Base-by-base conservation (phyloP, 768 basidiomycete genomes). In the Boletus vinaceobasis region DNA sequence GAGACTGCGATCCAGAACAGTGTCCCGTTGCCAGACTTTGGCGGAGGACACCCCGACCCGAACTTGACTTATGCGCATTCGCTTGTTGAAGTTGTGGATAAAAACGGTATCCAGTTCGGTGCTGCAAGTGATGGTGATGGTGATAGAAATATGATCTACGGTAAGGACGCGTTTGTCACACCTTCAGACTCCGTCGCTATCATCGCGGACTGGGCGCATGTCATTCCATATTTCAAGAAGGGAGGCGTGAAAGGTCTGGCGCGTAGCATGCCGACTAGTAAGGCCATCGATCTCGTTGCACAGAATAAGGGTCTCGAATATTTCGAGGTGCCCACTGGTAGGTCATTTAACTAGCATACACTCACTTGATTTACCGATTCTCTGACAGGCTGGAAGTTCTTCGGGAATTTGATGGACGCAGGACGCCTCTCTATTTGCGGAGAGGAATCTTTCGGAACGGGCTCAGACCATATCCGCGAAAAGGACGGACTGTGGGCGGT, bases 81-180 rank as follows among this genome's bases (percentile, higher is more conserved):
- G 14, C 87, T 99, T 48, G 97, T 99, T 36, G 90, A 95, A 56
- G 87, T 77, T 17, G 97, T 99, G 42, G 97, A 99, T 75, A 77
- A 79, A 67, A 78, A 88, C 38, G 78, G 84, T 53, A 94, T 98
- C 61, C 79, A 83, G 42, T 98, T 99, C 64, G 97, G 97, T 52
- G 97, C 97, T 32, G 97, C 97, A 8, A 90, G 87, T 58, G 97
- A 99, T 68, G 97, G 97, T 29, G 97, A 98, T 63, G 96, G 97
- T 38, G 97, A 98, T 72, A 77, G 97, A 59, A 98, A 99, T 79
- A 98, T 99, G 97, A 98, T 99, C 68, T 99, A 99, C 73, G 97
- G 97, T 63, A 88, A 90, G 71, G 88, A 90, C 57, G 97, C 97
- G 43, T 99, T 99, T 71, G 97, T 99, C 59, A 98, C 96, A 11